A percentile compares a stretch with the other conserved stretches of the same genome.
Conservation (phyloP, 1,284 basidiomycete genomes). For the Ceratobasidium sp. region DNA sequence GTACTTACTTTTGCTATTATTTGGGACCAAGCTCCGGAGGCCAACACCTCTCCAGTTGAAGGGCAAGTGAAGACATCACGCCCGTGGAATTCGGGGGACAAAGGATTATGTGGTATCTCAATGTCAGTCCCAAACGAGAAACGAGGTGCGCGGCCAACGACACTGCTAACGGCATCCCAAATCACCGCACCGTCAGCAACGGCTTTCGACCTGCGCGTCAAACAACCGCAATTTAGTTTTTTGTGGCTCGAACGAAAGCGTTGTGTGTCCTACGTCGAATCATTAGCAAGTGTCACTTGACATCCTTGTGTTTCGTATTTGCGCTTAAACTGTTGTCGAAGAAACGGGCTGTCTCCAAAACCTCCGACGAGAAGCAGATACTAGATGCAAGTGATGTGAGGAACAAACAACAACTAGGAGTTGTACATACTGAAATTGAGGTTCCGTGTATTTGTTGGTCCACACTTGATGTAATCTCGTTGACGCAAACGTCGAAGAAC, state of each 20-base stretch:
- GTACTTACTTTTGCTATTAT: constrained; percentile 7
- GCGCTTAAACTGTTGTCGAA: constrained; percentile 25
- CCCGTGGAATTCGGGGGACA: background rate
- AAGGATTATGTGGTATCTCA: background rate
- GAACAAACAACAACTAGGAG: background rate
- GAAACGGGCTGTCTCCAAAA: constrained; percentile 37
- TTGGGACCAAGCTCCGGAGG: constrained; percentile 11
- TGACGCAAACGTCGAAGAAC: constrained; percentile 45
- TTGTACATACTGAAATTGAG: background rate
- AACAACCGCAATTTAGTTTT: background rate
- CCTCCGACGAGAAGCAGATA: constrained; percentile 38
- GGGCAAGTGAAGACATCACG: background rate
- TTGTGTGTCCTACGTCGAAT: constrained; percentile 30
- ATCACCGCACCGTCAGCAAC: constrained; percentile 45
- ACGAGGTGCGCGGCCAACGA: constrained; percentile 17
- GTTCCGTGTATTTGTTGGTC: constrained; percentile 38
- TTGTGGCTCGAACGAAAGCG: background rate
- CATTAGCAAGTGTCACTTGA: constrained; percentile 42
- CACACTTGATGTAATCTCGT: constrained; percentile 34
- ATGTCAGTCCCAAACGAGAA: background rate
- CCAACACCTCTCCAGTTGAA: background rate
- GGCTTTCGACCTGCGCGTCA: constrained; percentile 31
- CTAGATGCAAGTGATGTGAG: background rate
- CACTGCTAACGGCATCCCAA: constrained; percentile 22
- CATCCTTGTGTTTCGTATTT: constrained; percentile 12